These are phyloP conservation scores for Cryptosporidium andersoni DNA, from an alignment of 169 alveolate genomes.

Conservation along the genomic window DNA sequence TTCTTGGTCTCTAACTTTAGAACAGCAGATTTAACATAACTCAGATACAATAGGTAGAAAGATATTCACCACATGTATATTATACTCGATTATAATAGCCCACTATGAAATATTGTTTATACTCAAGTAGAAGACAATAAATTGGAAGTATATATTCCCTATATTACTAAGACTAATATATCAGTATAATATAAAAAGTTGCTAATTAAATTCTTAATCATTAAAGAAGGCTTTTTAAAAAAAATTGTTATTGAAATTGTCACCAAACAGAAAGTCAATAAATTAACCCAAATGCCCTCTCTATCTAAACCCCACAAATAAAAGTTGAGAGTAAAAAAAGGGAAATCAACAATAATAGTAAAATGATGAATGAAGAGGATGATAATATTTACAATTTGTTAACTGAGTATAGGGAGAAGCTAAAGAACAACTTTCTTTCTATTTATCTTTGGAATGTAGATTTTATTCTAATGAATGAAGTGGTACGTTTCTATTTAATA, in stretches of 20 bases:
- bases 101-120: no score
- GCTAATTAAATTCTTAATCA: not conserved
- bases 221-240: not conserved
- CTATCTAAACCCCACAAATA: conserved; percentile 54
- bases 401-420: conserved; percentile 1
- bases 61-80: no score
- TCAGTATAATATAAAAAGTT: not conserved
- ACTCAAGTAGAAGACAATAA: no score
- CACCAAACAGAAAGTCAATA: not conserved
- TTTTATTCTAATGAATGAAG: conserved; percentile 45
- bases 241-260: no score
- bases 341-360: not conserved
- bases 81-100: no score
- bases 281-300: not conserved
- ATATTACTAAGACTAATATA: not conserved
- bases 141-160: not conserved
- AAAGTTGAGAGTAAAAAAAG: not conserved
- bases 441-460: conserved; percentile 42
- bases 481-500: conserved; percentile 20
- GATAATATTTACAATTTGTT: not conserved
- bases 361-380: conserved; percentile 5
- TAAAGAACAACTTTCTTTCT: conserved; percentile 21
- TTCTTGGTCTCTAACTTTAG: no score
- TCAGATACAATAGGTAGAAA: no score
- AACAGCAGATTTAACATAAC: no score